Conservation (phyloP, 2,329 filamentous ascomycete genomes). For the Alternaria panax region DNA sequence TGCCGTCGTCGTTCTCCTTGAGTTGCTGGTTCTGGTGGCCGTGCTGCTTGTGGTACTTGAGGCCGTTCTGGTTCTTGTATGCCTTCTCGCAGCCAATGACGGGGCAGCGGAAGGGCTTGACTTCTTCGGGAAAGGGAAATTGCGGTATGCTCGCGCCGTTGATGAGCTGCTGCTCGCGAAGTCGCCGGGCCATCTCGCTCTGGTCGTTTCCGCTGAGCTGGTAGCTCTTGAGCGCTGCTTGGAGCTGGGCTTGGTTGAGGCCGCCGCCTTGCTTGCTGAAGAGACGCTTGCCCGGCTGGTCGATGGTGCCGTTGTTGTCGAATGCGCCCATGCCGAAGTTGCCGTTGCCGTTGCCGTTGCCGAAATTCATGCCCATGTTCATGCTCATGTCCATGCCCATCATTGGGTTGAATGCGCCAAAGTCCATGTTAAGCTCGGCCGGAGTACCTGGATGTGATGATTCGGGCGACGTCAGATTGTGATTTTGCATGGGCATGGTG, state of each 20-base stretch:
- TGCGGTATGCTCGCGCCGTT: conserved; percentile 56
- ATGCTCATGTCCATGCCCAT: conserved; percentile 44
- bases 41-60: conserved; percentile 90
- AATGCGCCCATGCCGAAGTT: conserved; percentile 53
- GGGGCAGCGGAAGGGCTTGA: conserved; percentile 96
- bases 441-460: conserved; percentile 75
- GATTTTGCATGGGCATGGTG: conserved; percentile 72
- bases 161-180: conserved; percentile 70
- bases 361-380: conserved; percentile 45
- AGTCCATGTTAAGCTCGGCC: conserved; percentile 76
- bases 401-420: conserved; percentile 55
- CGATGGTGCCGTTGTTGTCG: conserved; percentile 66
- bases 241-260: conserved; percentile 71
- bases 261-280: conserved; percentile 83
- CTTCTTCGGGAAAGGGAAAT: conserved; percentile 72
- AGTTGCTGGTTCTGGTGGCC: conserved; percentile 96
- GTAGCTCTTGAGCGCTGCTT: conserved; percentile 76
- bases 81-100: conserved; percentile 99
- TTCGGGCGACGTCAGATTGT: conserved; percentile 67
- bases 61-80: conserved; percentile 98
- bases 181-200: conserved; percentile 73
- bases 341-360: conserved; percentile 35
- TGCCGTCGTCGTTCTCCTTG: conserved; percentile 95
- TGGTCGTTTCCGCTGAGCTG: conserved; percentile 71
- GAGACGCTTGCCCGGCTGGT: conserved; percentile 92